Base-by-base conservation (phyloP, 768 basidiomycete genomes). In the Russula virescens region DNA sequence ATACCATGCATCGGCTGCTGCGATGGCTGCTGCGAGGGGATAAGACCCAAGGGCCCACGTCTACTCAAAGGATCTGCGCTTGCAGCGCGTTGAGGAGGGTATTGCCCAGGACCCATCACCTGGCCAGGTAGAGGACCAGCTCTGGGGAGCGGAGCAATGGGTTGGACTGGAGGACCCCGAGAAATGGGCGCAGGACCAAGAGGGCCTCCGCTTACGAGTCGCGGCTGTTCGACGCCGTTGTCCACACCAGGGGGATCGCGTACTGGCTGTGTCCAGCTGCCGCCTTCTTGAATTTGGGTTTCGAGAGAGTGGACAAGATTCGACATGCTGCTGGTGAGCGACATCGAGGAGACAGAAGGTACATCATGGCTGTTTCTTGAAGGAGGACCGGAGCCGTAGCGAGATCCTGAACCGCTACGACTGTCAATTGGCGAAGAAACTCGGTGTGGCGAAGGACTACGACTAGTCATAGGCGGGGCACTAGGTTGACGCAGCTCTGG, bases 201-300 rank as follows among this genome's bases (percentile, higher is more conserved):
- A 49, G 58, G 57, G 40, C 13, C 14, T 4, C 52, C 62, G 16
- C 47, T 47, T 26, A 34, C 25, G 42, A 45, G 6, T 21, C 23
- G 52, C 6, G 47, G 47, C 25, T 42, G 52, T 14, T 43, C 50
- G 42, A 31, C 35, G 21, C 25, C 28, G 50, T 40, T 43, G 26
- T 63, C 31, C 31, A 45, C 47, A 19, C 19, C 49, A 34, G 65
- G 64, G 23, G 60, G 64, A 40, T 68, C 67, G 18, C 73, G 69
- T 25, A 67, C 49, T 10, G 67, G 57, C 46, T 70, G 68, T 55
- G 63, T 34, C 51, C 54, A 55, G 42, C 60, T 21, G 35, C 60
- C 66, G 23, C 68, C 72, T 59, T 69, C 71, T 54, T 71, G 74
- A 21, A 71, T 62, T 52, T 75, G 74, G 25, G 67, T 67, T 28